phyloP scores from a whole-genome alignment of 345 rosid species.

The Pelargonium nanum region DNA sequence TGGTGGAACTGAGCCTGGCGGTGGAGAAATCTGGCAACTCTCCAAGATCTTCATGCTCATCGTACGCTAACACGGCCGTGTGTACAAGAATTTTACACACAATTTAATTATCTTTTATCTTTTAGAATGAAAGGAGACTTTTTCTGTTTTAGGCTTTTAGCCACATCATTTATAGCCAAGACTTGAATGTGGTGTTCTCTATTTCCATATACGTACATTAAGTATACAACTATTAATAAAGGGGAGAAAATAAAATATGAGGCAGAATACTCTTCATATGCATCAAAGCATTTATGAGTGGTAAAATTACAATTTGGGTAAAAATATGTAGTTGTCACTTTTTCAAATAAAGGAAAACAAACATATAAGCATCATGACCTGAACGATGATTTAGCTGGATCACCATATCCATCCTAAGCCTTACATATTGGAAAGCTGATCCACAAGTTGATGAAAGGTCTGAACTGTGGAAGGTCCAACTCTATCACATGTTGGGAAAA shows the following conservation, averaged over 20 bases:
- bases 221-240: too few relatives aligned
- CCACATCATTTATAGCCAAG: too few relatives aligned
- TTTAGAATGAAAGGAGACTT: too few relatives aligned
- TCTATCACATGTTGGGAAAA: constrained; percentile 12
- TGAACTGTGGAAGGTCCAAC: constrained; percentile 7
- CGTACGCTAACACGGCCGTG: too few relatives aligned
- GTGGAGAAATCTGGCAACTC: constrained; percentile 14
- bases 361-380: constrained; percentile 5
- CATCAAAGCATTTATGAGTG: neutral
- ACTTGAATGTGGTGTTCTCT: too few relatives aligned
- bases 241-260: too few relatives aligned
- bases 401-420: constrained; percentile 4
- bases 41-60: constrained; percentile 5
- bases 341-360: neutral
- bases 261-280: too few relatives aligned
- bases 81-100: too few relatives aligned
- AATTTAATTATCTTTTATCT: too few relatives aligned
- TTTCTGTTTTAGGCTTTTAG: too few relatives aligned
- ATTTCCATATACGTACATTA: too few relatives aligned
- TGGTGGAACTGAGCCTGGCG: constrained; percentile 11
- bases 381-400: constrained; percentile 4
- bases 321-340: too few relatives aligned
- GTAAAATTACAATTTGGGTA: constrained; percentile 1
- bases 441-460: constrained; percentile 4
- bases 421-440: neutral